phyloP scores from a whole-genome alignment of 2,329 filamentous ascomycete species.

The Triangularia setosa region DNA sequence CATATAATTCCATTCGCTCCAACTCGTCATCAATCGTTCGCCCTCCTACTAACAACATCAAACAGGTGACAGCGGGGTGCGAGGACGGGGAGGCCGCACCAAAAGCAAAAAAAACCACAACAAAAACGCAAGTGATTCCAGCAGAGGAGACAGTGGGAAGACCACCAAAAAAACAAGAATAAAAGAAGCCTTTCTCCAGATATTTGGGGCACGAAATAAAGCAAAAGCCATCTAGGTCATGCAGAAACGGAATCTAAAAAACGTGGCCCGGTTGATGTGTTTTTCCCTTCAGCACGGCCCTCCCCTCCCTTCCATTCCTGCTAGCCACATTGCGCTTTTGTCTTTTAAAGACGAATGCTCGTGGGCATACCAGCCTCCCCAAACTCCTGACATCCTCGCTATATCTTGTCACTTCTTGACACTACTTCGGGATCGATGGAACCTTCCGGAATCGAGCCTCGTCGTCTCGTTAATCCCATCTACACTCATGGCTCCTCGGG shows the following conservation, averaged over 20 bases:
- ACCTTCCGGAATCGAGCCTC: conserved; percentile 12
- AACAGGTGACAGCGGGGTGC: background rate
- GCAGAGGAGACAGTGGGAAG: background rate
- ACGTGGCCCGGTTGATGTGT: conserved; percentile 19
- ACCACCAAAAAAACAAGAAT: conserved; percentile 14
- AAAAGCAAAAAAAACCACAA: conserved; percentile 14
- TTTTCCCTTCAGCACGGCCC: conserved; percentile 20
- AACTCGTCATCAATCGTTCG: conserved; percentile 11
- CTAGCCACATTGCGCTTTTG: conserved; percentile 17
- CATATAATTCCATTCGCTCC: conserved; percentile 21
- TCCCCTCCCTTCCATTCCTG: conserved; percentile 13
- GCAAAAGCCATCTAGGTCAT: conserved; percentile 49
- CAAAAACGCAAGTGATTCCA: conserved; percentile 1
- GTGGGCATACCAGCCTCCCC: conserved; percentile 12
- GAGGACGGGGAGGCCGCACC: conserved; percentile 17
- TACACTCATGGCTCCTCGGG: conserved; percentile 17
- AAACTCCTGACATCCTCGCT: background rate
- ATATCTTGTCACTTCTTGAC: conserved; percentile 17
- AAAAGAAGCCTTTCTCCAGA: conserved; percentile 16
- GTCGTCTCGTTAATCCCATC: conserved; percentile 14
- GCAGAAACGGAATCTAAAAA: conserved; percentile 36
- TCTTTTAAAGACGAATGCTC: conserved; percentile 14
- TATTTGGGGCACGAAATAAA: conserved; percentile 30
- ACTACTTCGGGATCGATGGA: conserved; percentile 16
- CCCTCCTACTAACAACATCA: conserved; percentile 3